Percentiles rank a stretch among this genome's conserved stretches.
Evolutionary conservation across 805 yeast species (phyloP).

Genomic region (Candida ascalaphidarum): DNA sequence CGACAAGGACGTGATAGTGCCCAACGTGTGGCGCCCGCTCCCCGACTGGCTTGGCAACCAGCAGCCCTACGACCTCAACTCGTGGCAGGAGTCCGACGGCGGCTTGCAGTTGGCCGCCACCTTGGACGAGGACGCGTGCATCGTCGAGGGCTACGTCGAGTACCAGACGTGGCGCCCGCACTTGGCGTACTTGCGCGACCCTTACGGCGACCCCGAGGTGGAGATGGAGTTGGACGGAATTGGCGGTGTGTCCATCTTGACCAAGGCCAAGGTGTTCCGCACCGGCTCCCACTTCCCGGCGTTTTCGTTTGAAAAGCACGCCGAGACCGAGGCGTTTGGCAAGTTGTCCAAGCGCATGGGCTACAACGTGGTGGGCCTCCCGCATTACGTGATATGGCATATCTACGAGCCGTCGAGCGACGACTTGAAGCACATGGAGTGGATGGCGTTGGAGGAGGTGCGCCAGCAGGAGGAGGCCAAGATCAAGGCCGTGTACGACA

Average conservation of each 20-base stretch:
- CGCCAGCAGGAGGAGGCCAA: slow-evolving; percentile 55
- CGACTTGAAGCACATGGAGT: slow-evolving; percentile 78
- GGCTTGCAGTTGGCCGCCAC: slow-evolving; percentile 68
- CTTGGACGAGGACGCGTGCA: slow-evolving; percentile 88
- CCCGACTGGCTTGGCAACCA: slow-evolving; percentile 83
- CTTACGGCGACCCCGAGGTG: slow-evolving; percentile 88
- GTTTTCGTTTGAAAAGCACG: slow-evolving; percentile 90
- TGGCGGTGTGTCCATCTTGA: slow-evolving; percentile 91
- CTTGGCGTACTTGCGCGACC: slow-evolving; percentile 88
- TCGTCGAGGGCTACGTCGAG: slow-evolving; percentile 95
- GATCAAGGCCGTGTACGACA: slow-evolving; percentile 56
- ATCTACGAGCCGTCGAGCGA: slow-evolving; percentile 90
- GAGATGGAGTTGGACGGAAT: slow-evolving; percentile 94
- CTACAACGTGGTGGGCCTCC: slow-evolving; percentile 77
- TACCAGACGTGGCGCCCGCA: slow-evolving; percentile 98
- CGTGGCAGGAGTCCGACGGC: slow-evolving; percentile 83
- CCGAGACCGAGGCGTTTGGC: slow-evolving; percentile 97
- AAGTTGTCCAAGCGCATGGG: slow-evolving; percentile 84
- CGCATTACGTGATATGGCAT: slow-evolving; percentile 89
- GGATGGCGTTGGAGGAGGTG: slow-evolving; percentile 78
- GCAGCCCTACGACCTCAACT: slow-evolving; percentile 78
- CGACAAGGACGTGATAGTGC: slow-evolving; percentile 85
- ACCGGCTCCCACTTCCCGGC: slow-evolving; percentile 95
- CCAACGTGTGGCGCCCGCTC: slow-evolving; percentile 87
- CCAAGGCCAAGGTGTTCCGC: slow-evolving; percentile 81